A percentile compares a stretch with the other conserved stretches of the same genome.
Conservation (phyloP, 2,329 filamentous ascomycete species). For the Colletotrichum cordylinicola region DNA sequence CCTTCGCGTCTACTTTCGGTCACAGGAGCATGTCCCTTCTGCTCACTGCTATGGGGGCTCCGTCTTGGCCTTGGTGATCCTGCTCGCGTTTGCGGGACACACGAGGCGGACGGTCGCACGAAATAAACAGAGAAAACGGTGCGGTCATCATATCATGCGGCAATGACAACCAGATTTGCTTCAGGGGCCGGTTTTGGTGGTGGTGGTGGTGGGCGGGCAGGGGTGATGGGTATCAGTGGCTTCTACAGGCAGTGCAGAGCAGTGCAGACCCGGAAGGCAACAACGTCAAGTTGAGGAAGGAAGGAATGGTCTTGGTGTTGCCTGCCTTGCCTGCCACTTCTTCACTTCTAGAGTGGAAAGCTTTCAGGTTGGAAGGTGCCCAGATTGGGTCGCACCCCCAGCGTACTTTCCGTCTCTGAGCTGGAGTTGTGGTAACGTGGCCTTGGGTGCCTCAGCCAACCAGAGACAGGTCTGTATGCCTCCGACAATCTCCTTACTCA, state of each 20-base stretch:
- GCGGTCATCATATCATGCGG: not conserved
- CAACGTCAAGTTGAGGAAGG: not conserved
- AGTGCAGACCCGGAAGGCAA: not conserved
- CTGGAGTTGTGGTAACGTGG: no score
- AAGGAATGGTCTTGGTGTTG: not conserved
- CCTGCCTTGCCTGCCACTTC: not conserved
- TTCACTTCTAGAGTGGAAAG: not conserved
- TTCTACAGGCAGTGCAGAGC: not conserved
- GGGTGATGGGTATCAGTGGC: not conserved
- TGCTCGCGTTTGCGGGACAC: not conserved
- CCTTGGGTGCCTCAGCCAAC: no score
- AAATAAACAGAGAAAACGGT: not conserved
- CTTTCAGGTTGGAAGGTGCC: not conserved
- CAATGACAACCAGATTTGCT: not conserved
- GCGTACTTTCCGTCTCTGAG: not conserved
- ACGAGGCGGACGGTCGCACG: not conserved
- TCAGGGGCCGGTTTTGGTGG: not conserved
- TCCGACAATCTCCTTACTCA: no score
- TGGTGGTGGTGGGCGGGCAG: not conserved
- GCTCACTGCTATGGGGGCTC: not conserved
- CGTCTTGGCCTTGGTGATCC: not conserved
- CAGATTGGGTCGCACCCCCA: not conserved
- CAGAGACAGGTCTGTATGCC: no score
- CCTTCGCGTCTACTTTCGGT: not conserved
- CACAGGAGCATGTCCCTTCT: not conserved